Evolutionary conservation across 768 basidiomycete genomes (phyloP).

Genomic region (Phlegmacium glaucopus): DNA sequence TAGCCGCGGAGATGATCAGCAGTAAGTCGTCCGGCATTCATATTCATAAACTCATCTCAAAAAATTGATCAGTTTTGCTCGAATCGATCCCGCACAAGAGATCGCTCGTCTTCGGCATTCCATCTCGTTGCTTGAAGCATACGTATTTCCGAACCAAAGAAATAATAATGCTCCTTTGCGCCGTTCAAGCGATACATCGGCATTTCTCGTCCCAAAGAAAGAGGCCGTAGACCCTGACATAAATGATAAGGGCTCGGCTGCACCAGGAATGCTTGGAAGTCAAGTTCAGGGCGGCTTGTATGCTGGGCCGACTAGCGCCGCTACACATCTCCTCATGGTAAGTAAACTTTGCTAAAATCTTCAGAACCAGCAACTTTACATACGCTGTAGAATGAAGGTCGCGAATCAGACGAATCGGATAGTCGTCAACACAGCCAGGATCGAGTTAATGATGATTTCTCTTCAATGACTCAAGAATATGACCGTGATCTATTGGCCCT

Average conservation of each 20-base stretch:
- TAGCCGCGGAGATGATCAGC: slow-evolving; percentile 59
- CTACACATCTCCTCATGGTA: slow-evolving; percentile 66
- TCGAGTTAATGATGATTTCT: slow-evolving; percentile 39
- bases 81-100: slow-evolving; percentile 63
- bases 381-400: slow-evolving; percentile 34
- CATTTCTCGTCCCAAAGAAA: slow-evolving; percentile 47
- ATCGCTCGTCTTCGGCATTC: slow-evolving; percentile 68
- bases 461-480: slow-evolving; percentile 47
- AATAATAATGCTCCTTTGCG: slow-evolving; percentile 27
- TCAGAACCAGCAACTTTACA: slow-evolving; percentile 8
- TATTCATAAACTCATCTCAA: slow-evolving; percentile 16
- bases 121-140: slow-evolving; percentile 61
- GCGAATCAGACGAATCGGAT: slow-evolving; percentile 52
- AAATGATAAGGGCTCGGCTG: slow-evolving; percentile 40
- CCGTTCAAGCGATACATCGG: slow-evolving; percentile 32
- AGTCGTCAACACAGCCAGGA: slow-evolving; percentile 55
- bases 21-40: slow-evolving; percentile 35
- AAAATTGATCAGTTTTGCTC: slow-evolving; percentile 32
- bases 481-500: slow-evolving; percentile 70
- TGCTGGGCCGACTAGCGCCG: slow-evolving; percentile 75
- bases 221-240: slow-evolving; percentile 47
- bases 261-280: slow-evolving; percentile 66
- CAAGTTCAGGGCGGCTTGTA: slow-evolving; percentile 69
- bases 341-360: slow-evolving; percentile 15
- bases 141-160: slow-evolving; percentile 46